Evolutionary conservation across 257 asterid genomes (phyloP), one percentile per base, ranked within the genome.

Genomic region (Pogostemon cablin): DNA sequence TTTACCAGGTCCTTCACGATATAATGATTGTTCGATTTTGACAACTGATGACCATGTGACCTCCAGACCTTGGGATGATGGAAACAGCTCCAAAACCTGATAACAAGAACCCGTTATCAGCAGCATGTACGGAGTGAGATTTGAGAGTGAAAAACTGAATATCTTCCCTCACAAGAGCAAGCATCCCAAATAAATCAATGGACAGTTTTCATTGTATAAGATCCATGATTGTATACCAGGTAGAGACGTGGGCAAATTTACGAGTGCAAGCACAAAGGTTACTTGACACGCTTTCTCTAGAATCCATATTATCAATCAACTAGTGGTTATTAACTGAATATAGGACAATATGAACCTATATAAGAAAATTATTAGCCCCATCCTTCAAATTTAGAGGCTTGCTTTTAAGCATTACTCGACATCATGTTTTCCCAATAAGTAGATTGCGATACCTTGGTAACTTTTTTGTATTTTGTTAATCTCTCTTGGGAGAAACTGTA

Each of bases 41-140:
- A 95, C 99, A 58, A 95, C 98, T 0, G 99, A 95, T 46, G 99
- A 89, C 98, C 99, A 91, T 9, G 93, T 88, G 34, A 95, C 86
- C 60, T 89, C 92, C 63, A 95, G 85, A 73, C 97, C 99, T 86
- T 85, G 99, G 62, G 99, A 86, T 68, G 99, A 95, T 32, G 99
- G 99, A 78, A 95, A 95, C 67, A 95, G 85, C 39, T 77, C 82
- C 86, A 95, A 72, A 74, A 91, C 99, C 99, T 93, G 86, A 72
- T 39, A 74, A 41, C 44, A 41, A 55, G 35, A 75, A 59, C 56
- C 63, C 69, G 25, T 34, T 3, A 48, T 71, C 75, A 71, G 70
- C 72, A 53, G 68, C 46, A 34, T 47, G 25, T 62, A 47, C 77
- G 59, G 6, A 61, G 25, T 7, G 67, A 17, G 67, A 40, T 39